Base-by-base conservation (phyloP, 2,329 filamentous ascomycete genomes). In the Fusarium stilboides region DNA sequence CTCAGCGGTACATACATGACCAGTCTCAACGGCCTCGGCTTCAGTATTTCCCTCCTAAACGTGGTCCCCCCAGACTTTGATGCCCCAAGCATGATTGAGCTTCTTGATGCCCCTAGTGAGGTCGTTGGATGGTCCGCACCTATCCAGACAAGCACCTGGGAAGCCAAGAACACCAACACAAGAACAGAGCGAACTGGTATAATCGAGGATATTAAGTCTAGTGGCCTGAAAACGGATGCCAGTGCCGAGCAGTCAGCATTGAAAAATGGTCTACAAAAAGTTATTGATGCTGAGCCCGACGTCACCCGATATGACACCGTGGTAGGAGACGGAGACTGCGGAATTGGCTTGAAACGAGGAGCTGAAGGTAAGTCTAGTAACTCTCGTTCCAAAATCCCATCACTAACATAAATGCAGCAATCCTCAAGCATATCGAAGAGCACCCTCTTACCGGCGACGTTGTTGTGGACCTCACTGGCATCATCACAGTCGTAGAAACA, bases 271-370 rank as follows among this genome's bases (percentile, higher is more conserved):
- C 82, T 94, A 17, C 81, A 91, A 49, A 84, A 83, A 36, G 81
- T 94, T 15, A 86, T 93, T 65, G 84, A 82, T 0, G 90, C 85
- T 2, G 92, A 94, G 77, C 89, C 91, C 2, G 89, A 92, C 51
- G 85, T 94, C 51, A 94, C 92, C 1, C 86, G 83, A 50, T 94
- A 89, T 73, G 92, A 94, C 76, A 97, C 93, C 0, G 88, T 96
- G 14, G 93, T 97, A 24, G 94, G 94, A 42, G 94, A 97, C 76
- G 94, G 94, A 46, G 94, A 97, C 80, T 97, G 94, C 75, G 94
- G 94, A 12, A 92, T 94, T 60, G 93, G 93, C 7, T 83, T 97
- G 65, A 94, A 93, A 82, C 89, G 94, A 65, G 94, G 94, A 49
- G 94, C 94, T n/a, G 91, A 97, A 85, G 88, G 84, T 86, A 79